Base-by-base conservation (phyloP, 306 rosid species). In the Castanea mollissima region DNA sequence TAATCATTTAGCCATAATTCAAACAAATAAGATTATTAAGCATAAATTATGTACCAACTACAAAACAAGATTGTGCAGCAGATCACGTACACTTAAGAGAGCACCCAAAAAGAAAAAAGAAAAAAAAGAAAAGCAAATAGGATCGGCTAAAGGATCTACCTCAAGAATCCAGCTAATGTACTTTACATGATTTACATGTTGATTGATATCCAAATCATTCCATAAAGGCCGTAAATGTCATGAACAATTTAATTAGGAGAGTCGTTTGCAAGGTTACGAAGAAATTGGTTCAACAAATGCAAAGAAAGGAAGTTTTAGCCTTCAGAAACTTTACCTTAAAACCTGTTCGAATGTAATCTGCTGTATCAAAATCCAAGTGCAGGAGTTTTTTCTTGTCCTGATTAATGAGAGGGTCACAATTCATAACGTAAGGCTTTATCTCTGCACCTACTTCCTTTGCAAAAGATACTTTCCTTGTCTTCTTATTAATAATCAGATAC, bases 181-280 rank as follows among this genome's bases (percentile, higher is more conserved):
- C 23, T 63, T 73, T 3, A 65, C 49, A 63, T 64, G 46, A 59
- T 38, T 81, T 60, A 81, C 80, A 32, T 81, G 80, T 23, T 81
- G 76, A 21, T 75, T 81, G 55, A 81, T 51, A 73, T 73, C 80
- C 73, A 23, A 75, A 74, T 75, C 80, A 9, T 71, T 69, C 80
- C 76, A 81, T 19, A 16, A 2, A 69, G 84, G 65, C 80, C 68
- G 71, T 44, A 63, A 19, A 35, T 35, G 41, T 35, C 5, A 35
- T 4, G 41, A 35, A 4, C 5, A 35, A 35, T 35, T 35, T 27
- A 27, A 27, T 27, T 4, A 35, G 41, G 41, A 4, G 41, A 35
- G 41, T 60, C 19, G 23, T 19, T 59, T 29, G 5, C 5, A 6
- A 1, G 7, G 34, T 4, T 7, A 54, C 5, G 64, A 21, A 19